Conservation (phyloP, 257 asterid species). For the Phtheirospermum japonicum region DNA sequence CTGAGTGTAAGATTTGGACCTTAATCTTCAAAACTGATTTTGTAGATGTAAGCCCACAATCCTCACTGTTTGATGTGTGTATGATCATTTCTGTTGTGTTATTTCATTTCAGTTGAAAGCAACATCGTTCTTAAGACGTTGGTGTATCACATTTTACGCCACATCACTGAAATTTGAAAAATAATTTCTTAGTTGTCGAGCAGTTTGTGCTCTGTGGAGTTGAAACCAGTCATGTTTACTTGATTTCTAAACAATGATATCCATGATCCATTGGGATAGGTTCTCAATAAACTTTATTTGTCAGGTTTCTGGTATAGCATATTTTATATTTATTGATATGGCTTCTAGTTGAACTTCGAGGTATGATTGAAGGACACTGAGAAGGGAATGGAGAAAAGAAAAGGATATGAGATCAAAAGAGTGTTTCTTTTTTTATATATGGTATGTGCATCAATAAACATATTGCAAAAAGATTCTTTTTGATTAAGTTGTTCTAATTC, state of each 20-base stretch:
- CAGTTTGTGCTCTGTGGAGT: no score
- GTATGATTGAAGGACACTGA: background rate
- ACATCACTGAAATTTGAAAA: background rate
- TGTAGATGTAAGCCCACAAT: background rate
- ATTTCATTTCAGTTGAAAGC: slow-evolving; percentile 2
- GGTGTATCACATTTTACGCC: background rate
- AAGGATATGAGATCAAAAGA: no score
- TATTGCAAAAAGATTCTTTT: no score
- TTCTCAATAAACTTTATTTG: no score
- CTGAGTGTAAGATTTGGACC: slow-evolving; percentile 32
- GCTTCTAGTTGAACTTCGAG: background rate
- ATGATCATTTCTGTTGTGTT: background rate
- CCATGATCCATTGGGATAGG: no score
- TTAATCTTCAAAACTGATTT: background rate
- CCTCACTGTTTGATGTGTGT: background rate
- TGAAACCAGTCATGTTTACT: no score
- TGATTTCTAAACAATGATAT: no score
- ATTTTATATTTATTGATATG: background rate
- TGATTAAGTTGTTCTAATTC: no score
- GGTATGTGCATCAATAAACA: no score
- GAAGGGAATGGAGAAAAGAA: background rate
- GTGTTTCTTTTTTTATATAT: no score
- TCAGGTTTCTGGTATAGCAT: background rate
- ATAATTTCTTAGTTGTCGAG: no score
- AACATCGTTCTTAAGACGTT: background rate